Base-by-base conservation (phyloP, 163 green algal species). In the Botryococcus braunii region DNA sequence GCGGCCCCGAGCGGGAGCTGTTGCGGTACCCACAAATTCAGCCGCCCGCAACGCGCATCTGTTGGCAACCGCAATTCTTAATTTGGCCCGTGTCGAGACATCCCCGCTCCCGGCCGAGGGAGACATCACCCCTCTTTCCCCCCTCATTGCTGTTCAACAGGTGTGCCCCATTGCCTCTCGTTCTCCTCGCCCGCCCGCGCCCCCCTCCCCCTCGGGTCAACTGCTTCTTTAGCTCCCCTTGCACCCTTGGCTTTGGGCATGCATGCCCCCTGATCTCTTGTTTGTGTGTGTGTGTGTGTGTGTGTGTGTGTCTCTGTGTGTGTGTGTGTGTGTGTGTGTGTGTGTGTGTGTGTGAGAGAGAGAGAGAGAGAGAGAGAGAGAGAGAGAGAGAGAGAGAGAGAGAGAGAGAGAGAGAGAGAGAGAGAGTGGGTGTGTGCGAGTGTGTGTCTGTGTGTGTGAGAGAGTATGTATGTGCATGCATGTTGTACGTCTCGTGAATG, bases 41-140 rank as follows among this genome's bases (percentile, higher is more conserved):
- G 27, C 66, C 8, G 52, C 49, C 37, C 25, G 61, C 36, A 74
- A 67, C 37, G 61, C 67, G 31, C 71, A 79, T 49, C 37, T 72
- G 63, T 55, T 78, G 23, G 52, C 69, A 35, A 67, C 68, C 21
- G 76, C 76, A 25, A 56, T 69, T 0, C 41, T 73, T 21, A 61
- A 78, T 43, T 65, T 78, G 40, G 68, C 70, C 8, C 62, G 60
- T 17, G 75, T 69, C 36, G 32, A 68, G 46, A 57, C 57, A 13
- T 70, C 68, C 23, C 68, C 62, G 11, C 56, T 74, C 58, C 57
- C 52, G 4, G 59, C 5, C 3, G 5, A 50, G 25, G 6, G 31
- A 25, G 49, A 57, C 36, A 43, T 75, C n/a, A 61, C 62, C 2
- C 52, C 65, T 2, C 41, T 73, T 23, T 63, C 68, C 11, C 38